Evolutionary conservation across 2,329 filamentous ascomycete species (phyloP).

Genomic region (Orbilia javanica): DNA sequence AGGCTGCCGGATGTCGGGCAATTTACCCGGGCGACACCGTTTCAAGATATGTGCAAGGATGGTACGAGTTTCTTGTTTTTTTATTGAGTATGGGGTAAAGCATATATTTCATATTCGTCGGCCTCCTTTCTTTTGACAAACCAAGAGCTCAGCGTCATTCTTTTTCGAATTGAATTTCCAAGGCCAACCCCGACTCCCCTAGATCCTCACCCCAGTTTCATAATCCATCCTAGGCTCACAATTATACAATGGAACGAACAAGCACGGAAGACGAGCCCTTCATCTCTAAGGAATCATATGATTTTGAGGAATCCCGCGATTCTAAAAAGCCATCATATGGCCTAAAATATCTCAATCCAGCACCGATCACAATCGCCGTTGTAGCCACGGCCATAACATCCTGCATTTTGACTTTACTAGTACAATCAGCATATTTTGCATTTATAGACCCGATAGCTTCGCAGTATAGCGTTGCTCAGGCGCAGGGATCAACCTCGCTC

Average conservation of each 20-base stretch:
- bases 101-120: not conserved
- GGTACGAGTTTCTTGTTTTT: not conserved
- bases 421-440: conserved; percentile 28
- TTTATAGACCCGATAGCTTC: conserved; percentile 5
- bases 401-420: conserved; percentile 35
- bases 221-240: not conserved
- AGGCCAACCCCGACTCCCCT: not conserved
- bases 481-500: conserved; percentile 20
- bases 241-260: conserved; percentile 31
- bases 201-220: not conserved
- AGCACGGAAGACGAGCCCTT: conserved; percentile 38
- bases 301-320: conserved; percentile 5
- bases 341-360: conserved; percentile 1
- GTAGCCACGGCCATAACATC: conserved; percentile 36
- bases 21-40: conserved; percentile 51
- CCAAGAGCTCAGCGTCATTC: not conserved
- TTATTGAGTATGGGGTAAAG: not conserved
- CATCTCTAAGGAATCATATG: conserved; percentile 31
- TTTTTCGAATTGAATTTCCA: not conserved
- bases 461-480: not conserved
- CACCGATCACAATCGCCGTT: conserved; percentile 29
- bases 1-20: conserved; percentile 37
- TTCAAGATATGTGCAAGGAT: conserved; percentile 42
- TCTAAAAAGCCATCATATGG: not conserved
- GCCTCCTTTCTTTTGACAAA: not conserved